These are phyloP conservation scores for Selaginella tamariscina DNA, from an alignment of 75 land plant species.

Conservation along the genomic window DNA sequence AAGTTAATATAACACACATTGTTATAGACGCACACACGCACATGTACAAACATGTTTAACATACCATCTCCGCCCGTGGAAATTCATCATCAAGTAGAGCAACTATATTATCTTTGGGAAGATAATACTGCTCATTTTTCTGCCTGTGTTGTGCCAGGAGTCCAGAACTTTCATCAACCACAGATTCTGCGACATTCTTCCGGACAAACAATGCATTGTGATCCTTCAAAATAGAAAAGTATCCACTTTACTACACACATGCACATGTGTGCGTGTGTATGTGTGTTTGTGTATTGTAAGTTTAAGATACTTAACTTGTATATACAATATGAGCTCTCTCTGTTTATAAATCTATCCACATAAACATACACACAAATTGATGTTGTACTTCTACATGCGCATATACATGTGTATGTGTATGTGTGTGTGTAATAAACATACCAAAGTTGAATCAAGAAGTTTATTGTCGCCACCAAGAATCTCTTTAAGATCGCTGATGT, in stretches of 20 bases:
- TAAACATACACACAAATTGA: conserved; percentile 9
- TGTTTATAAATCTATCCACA: not conserved
- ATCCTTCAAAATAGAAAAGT: too few species aligned
- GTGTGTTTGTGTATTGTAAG: too few species aligned
- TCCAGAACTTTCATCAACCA: conserved; percentile 41
- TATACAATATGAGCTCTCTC: conserved; percentile 1
- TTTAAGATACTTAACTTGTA: too few species aligned
- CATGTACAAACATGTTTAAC: too few species aligned
- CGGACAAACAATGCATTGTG: conserved; percentile 17
- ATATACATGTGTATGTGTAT: too few species aligned
- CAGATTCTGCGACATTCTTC: not conserved
- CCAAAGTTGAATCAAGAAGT: conserved; percentile 27
- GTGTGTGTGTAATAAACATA: not conserved
- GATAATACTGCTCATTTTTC: conserved; percentile 68
- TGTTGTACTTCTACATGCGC: too few species aligned
- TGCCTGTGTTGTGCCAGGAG: conserved; percentile 70
- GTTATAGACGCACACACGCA: not conserved
- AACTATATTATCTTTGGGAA: conserved; percentile 43
- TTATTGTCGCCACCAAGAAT: conserved; percentile 34
- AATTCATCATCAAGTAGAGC: conserved; percentile 24
- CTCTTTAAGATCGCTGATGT: conserved; percentile 46
- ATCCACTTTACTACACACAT: too few species aligned
- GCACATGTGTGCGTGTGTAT: too few species aligned
- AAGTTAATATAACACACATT: not conserved
- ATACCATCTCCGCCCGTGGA: conserved; percentile 43